Percentiles rank a stretch among this genome's conserved stretches.
These are phyloP conservation scores for Apophysomyces ossiformis DNA, from an alignment of 371 early-diverging fungal genomes.

Conservation along the genomic window DNA sequence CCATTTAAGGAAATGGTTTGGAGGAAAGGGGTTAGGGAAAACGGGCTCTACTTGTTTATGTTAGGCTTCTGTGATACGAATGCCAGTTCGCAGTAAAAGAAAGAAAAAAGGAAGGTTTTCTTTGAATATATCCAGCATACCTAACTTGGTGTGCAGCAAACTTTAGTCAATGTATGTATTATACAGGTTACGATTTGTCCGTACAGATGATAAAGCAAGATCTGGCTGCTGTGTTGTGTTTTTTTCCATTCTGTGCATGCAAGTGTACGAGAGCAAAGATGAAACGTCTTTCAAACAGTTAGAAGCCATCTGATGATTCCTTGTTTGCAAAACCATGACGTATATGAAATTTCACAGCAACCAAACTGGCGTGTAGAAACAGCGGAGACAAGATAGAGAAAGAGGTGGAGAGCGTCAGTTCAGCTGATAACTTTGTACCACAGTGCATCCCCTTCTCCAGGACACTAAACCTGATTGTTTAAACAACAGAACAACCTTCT, in stretches of 20 bases:
- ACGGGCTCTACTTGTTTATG: not conserved
- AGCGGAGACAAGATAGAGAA: too few relatives aligned
- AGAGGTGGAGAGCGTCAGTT: too few relatives aligned
- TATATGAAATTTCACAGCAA: too few relatives aligned
- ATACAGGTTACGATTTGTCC: not conserved
- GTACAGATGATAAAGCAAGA: not conserved
- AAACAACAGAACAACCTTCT: too few relatives aligned
- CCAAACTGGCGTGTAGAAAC: too few relatives aligned
- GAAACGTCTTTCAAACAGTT: conserved; percentile 5
- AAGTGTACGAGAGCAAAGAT: conserved; percentile 2
- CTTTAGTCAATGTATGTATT: too few relatives aligned
- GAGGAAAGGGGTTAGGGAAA: not conserved
- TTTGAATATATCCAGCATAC: not conserved
- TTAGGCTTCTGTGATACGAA: not conserved
- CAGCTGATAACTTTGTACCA: too few relatives aligned
- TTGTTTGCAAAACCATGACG: not conserved
- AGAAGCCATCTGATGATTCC: conserved; percentile 1
- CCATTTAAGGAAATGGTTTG: not conserved
- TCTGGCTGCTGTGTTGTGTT: not conserved
- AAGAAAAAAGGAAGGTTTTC: too few relatives aligned
- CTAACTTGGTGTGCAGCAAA: not conserved
- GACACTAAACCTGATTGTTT: too few relatives aligned
- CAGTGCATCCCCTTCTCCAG: too few relatives aligned
- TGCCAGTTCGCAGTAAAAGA: not conserved
- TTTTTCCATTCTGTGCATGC: not conserved